A percentile compares a stretch with the other conserved stretches of the same genome.
Conservation (phyloP, 208 protist species). For the Leishmania guyanensis region DNA sequence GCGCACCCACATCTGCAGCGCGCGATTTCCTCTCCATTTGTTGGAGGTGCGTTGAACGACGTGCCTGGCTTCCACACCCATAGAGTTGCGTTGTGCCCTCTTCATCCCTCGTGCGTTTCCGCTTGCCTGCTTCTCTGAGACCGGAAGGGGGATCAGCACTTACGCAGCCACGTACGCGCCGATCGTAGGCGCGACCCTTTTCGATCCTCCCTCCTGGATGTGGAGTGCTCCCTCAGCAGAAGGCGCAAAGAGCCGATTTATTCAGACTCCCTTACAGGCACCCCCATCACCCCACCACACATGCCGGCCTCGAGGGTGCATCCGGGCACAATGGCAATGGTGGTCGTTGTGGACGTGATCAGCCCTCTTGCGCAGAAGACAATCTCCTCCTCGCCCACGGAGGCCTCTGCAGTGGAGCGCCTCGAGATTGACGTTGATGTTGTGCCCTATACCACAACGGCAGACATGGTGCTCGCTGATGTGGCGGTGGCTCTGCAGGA, state of each 20-base stretch:
- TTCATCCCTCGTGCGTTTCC: neutral
- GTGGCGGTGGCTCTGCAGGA: slow-evolving; percentile 25
- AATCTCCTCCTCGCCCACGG: slow-evolving; percentile 5
- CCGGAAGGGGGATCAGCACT: neutral
- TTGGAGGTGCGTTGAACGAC: neutral
- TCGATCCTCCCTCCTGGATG: neutral
- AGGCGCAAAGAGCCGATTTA: too few relatives aligned
- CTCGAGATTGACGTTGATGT: slow-evolving; percentile 24
- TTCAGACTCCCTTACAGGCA: neutral
- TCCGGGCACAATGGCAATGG: slow-evolving; percentile 8
- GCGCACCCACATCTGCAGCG: neutral
- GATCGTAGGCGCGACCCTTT: neutral
- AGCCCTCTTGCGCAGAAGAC: neutral
- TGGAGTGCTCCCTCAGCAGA: neutral
- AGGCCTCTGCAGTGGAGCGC: slow-evolving; percentile 10
- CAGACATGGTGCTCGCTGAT: slow-evolving; percentile 1
- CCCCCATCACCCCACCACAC: neutral
- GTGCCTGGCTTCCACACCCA: neutral
- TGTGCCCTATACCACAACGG: slow-evolving; percentile 11
- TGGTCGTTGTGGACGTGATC: slow-evolving; percentile 28
- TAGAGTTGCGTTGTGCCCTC: neutral
- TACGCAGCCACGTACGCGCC: neutral
- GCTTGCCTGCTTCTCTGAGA: neutral
- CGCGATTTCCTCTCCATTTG: neutral
- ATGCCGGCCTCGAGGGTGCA: neutral